Conservation (phyloP, 208 protist species). For the Leishmania braziliensis region DNA sequence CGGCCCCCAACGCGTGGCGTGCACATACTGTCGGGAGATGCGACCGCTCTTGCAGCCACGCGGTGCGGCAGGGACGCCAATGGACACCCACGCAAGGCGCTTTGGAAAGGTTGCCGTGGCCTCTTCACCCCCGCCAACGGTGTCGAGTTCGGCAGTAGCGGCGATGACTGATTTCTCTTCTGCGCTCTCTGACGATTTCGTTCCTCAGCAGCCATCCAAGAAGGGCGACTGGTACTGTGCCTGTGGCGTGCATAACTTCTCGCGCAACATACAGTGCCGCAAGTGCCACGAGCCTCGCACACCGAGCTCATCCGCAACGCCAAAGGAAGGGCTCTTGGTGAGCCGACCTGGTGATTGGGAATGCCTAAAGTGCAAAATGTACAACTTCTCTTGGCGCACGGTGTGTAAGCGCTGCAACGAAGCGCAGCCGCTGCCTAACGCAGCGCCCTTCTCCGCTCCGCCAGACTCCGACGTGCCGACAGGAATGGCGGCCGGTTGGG, state of each 20-base stretch:
- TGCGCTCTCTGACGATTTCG: not conserved
- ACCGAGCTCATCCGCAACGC: not conserved
- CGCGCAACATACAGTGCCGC: conserved; percentile 41
- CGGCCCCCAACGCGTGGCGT: conserved; percentile 13
- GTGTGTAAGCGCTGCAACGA: conserved; percentile 34
- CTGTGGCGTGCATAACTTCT: conserved; percentile 80
- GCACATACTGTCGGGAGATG: conserved; percentile 11
- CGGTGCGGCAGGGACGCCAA: not conserved
- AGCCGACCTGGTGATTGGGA: conserved; percentile 29
- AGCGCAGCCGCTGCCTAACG: not conserved
- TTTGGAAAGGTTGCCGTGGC: not conserved
- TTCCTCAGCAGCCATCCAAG: conserved; percentile 14
- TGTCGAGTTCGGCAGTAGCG: not conserved
- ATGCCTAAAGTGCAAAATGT: conserved; percentile 29
- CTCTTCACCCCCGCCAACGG: not conserved
- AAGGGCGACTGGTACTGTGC: conserved; percentile 74
- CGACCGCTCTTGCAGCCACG: not conserved
- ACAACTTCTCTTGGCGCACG: conserved; percentile 37
- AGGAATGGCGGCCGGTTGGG: conserved; percentile 10
- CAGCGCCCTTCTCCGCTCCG: not conserved
- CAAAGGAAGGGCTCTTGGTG: not conserved
- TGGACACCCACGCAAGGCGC: not conserved
- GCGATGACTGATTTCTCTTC: not conserved
- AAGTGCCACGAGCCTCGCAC: conserved; percentile 26
- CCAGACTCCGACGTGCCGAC: not conserved